These are phyloP conservation scores for Tuber melanosporum DNA, from an alignment of 495 filamentous ascomycete genomes.

Conservation along the genomic window DNA sequence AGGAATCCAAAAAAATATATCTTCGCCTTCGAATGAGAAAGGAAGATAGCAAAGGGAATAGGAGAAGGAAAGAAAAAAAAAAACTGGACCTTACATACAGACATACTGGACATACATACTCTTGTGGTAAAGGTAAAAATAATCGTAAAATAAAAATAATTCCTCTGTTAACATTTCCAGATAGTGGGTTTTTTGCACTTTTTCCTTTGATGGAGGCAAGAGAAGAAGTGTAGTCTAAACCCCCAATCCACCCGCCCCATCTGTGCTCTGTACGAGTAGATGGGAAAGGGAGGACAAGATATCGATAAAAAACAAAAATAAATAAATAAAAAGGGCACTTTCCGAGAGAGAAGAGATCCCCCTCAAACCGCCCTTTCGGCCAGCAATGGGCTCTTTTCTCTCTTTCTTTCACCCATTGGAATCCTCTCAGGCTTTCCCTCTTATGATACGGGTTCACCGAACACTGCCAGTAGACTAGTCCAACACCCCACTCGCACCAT, in stretches of 20 bases:
- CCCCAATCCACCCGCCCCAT: not conserved
- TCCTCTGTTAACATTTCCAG: not conserved
- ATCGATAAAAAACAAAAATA: not conserved
- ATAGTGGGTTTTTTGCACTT: not conserved
- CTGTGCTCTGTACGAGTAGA: not conserved
- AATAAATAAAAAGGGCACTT: not conserved
- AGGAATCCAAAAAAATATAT: not conserved
- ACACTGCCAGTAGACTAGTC: not conserved
- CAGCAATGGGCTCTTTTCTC: not conserved
- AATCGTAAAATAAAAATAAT: not conserved
- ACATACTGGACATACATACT: not conserved
- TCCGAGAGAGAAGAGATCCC: not conserved
- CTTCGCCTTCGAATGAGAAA: not conserved
- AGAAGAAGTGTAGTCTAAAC: not conserved
- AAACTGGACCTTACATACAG: not conserved
- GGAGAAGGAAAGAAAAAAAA: not conserved
- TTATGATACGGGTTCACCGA: not conserved
- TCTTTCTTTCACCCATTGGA: not conserved
- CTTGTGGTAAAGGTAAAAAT: not conserved
- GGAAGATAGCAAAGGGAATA: not conserved
- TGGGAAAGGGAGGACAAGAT: not conserved
- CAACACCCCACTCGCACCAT: not conserved
- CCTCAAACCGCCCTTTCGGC: slow-evolving; percentile 1
- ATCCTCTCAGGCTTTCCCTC: not conserved
- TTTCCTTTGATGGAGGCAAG: not conserved